These are phyloP conservation scores for Millerozyma acaciae DNA, from an alignment of 805 yeast species.

Conservation along the genomic window DNA sequence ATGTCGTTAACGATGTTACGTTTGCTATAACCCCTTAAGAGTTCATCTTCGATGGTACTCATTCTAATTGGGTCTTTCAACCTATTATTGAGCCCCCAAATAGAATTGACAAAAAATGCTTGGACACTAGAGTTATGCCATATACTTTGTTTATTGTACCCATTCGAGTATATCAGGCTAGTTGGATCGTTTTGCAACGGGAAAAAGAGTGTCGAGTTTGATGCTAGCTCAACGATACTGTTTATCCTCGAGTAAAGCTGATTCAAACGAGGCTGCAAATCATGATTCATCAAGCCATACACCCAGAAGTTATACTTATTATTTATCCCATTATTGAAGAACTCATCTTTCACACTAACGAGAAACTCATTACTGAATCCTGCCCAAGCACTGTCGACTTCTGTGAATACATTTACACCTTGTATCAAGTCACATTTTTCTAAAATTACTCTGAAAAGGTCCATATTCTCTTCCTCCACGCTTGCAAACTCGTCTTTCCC, in stretches of 20 bases:
- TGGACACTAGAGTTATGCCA: constrained; percentile 22
- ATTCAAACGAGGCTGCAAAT: constrained; percentile 2
- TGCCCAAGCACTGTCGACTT: constrained; percentile 80
- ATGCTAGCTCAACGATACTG: constrained; percentile 43
- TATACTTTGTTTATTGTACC: constrained; percentile 7
- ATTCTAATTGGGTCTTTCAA: constrained; percentile 30
- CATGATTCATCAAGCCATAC: constrained; percentile 21
- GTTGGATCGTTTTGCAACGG: constrained; percentile 41
- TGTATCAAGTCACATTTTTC: constrained; percentile 74
- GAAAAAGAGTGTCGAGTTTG: constrained; percentile 49
- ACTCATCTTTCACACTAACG: constrained; percentile 64
- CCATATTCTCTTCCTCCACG: constrained; percentile 31
- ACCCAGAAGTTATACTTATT: constrained; percentile 36
- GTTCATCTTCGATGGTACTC: constrained; percentile 40
- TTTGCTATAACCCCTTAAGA: constrained; percentile 37
- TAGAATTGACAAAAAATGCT: constrained; percentile 26
- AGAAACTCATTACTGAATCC: constrained; percentile 60
- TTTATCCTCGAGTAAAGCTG: constrained; percentile 38
- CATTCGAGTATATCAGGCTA: constrained; percentile 6
- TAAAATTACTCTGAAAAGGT: constrained; percentile 56
- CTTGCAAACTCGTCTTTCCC: constrained; percentile 61
- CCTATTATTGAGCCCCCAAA: constrained; percentile 40
- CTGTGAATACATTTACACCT: constrained; percentile 69
- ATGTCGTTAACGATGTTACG: constrained; percentile 48
- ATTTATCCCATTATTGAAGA: constrained; percentile 37